Percentiles rank a stretch among this genome's conserved stretches.
These are phyloP conservation scores for Aspergillus egyptiacus DNA, from an alignment of 495 filamentous ascomycete species.

Conservation along the genomic window DNA sequence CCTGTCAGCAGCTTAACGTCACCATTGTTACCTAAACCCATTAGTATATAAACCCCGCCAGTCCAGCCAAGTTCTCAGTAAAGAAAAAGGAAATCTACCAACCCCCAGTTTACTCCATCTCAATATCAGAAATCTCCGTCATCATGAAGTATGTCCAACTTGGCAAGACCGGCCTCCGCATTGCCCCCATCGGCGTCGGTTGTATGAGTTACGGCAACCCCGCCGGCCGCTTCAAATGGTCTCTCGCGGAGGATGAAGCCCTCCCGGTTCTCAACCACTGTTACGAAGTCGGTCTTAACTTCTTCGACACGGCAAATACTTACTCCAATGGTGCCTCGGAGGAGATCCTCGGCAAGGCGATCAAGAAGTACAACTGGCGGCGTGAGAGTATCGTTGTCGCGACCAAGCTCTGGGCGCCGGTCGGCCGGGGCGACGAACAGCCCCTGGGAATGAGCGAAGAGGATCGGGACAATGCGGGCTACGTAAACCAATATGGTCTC, in stretches of 20 bases:
- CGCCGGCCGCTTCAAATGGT: slow-evolving; percentile 50
- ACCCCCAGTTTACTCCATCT: too few species aligned
- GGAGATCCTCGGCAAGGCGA: slow-evolving; percentile 35
- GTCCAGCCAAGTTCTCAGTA: too few species aligned
- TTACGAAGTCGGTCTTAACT: slow-evolving; percentile 59
- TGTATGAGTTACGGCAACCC: slow-evolving; percentile 59
- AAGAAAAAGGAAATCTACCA: too few species aligned
- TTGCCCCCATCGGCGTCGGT: slow-evolving; percentile 62
- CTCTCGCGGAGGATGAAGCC: slow-evolving; percentile 54
- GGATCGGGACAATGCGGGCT: slow-evolving; percentile 18
- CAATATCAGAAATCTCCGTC: too few species aligned
- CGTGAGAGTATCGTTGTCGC: slow-evolving; percentile 70
- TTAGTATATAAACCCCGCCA: too few species aligned
- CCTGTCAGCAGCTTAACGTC: too few species aligned
- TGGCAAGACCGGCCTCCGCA: slow-evolving; percentile 59
- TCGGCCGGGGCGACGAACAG: slow-evolving; percentile 19
- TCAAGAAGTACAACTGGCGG: slow-evolving; percentile 49
- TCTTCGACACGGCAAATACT: slow-evolving; percentile 53
- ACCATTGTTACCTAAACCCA: too few species aligned
- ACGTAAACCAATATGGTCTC: slow-evolving; percentile 44
- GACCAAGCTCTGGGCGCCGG: slow-evolving; percentile 53
- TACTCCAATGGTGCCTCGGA: slow-evolving; percentile 31
- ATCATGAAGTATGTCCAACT: slow-evolving; percentile 34
- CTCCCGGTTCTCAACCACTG: slow-evolving; percentile 65
- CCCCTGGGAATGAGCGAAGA: slow-evolving; percentile 21